Base-by-base conservation (phyloP, 2,329 filamentous ascomycete species). In the Aspergillus amoenus region DNA sequence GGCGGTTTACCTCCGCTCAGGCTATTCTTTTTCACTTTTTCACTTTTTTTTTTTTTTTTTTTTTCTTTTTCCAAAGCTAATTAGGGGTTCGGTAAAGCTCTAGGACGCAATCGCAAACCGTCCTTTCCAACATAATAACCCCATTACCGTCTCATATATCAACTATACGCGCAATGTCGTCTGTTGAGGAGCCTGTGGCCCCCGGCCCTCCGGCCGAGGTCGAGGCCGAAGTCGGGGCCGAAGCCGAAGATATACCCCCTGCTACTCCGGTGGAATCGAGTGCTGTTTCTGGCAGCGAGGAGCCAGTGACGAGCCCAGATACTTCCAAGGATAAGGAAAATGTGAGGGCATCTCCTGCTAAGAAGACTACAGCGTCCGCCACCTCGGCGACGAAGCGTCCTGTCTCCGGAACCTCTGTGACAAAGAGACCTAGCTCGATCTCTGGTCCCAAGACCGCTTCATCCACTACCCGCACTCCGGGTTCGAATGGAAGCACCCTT, bases 341-440 rank as follows among this genome's bases (percentile, higher is more conserved):
- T 22, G 56, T 57, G 17, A 67, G 65, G 41, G 61, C 65, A 9
- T 73, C 74, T 11, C 69, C 71, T 7, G 57, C 61, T 4, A 77
- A 75, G 63, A 69, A 70, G 49, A 64, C 55, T 45, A 61, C 69
- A 5, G 47, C 61, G 12, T 32, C 64, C 41, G 61, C 58, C 69
- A 9, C 45, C 3, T 53, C 68, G 15, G 63, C 70, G 11, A 58
- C 70, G 12, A 74, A 75, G 57, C 71, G 70, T 52, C 68, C 74
- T 17, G 50, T 71, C 34, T 66, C 72, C 5, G 70, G 70, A 37
- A 69, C 71, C n/a, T 65, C 74, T 15, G 62, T 68, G 39, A 65
- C 72, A 12, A 74, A 73, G 56, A 69, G 74, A 18, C 69, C 76
- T 2, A 72, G 64, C n/a, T 71, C 72, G 4, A 68, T 71, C 13